These are phyloP conservation scores for Candida sakaeoensis DNA, from an alignment of 805 yeast genomes.

Conservation along the genomic window DNA sequence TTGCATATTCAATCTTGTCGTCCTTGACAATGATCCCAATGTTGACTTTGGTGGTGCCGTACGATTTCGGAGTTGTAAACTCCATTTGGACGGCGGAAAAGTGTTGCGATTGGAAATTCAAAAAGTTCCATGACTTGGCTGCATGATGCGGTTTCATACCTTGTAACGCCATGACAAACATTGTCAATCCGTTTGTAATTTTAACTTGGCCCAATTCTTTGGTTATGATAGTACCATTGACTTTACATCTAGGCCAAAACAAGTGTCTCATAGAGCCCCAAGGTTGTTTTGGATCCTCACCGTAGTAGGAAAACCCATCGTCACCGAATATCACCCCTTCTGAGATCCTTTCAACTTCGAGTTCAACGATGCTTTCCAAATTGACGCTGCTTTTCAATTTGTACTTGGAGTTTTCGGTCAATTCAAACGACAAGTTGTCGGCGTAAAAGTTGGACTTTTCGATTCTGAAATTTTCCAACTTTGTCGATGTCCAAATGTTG, in stretches of 20 bases:
- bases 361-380: conserved; percentile 66
- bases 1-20: conserved; percentile 57
- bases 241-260: conserved; percentile 91
- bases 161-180: conserved; percentile 95
- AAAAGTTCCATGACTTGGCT: conserved; percentile 94
- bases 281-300: conserved; percentile 77
- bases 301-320: conserved; percentile 83
- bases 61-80: conserved; percentile 89
- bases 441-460: conserved; percentile 81
- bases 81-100: conserved; percentile 86
- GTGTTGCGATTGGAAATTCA: conserved; percentile 77
- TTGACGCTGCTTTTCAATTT: conserved; percentile 60
- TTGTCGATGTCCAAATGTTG: conserved; percentile 86
- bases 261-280: conserved; percentile 98
- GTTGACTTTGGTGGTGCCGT: conserved; percentile 76
- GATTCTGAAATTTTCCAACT: conserved; percentile 70
- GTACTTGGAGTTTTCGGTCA: conserved; percentile 49
- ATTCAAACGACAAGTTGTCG: conserved; percentile 60
- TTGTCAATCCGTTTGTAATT: conserved; percentile 46
- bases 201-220: conserved; percentile 25
- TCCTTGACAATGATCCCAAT: conserved; percentile 70
- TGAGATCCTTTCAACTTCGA: conserved; percentile 55
- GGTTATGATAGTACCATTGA: conserved; percentile 59
- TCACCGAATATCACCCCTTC: conserved; percentile 88
- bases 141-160: conserved; percentile 99